phyloP scores from a whole-genome alignment of 768 basidiomycete species.

The Tephrocybe sp. region DNA sequence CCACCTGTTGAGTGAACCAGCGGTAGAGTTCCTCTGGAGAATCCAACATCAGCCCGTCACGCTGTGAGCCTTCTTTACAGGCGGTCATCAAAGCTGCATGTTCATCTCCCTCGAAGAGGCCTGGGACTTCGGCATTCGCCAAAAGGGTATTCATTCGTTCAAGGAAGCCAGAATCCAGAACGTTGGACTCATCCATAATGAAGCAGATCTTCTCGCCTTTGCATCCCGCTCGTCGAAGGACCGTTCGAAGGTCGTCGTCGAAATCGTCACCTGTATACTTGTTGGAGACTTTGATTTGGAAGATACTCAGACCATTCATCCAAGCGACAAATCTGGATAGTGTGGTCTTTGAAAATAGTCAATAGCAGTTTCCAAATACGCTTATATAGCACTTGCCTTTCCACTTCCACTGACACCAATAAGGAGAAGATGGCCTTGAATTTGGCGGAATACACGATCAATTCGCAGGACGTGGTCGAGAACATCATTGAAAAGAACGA shows the following conservation, averaged over 20 bases:
- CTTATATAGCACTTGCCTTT: constrained; percentile 59
- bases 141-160: constrained; percentile 99
- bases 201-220: constrained; percentile 99
- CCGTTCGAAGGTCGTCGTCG: constrained; percentile 93
- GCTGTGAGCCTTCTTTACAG: constrained; percentile 98
- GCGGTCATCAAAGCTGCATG: constrained; percentile 98
- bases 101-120: constrained; percentile 99
- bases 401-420: constrained; percentile 99
- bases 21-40: constrained; percentile 96
- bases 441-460: constrained; percentile 97
- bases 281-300: constrained; percentile 99
- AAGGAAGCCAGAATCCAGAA: constrained; percentile 96
- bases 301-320: constrained; percentile 99
- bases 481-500: constrained; percentile 98
- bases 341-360: constrained; percentile 66
- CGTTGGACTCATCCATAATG: constrained; percentile 99
- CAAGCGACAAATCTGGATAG: constrained; percentile 98
- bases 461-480: constrained; percentile 97
- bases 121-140: constrained; percentile 99
- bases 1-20: constrained; percentile 99
- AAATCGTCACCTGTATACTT: constrained; percentile 99
- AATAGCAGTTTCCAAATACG: constrained; percentile 3
- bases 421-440: constrained; percentile 93
- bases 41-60: constrained; percentile 97
- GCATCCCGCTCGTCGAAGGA: constrained; percentile 92